phyloP scores from a whole-genome alignment of 805 yeast genomes.

The Teunomyces cretensis region DNA sequence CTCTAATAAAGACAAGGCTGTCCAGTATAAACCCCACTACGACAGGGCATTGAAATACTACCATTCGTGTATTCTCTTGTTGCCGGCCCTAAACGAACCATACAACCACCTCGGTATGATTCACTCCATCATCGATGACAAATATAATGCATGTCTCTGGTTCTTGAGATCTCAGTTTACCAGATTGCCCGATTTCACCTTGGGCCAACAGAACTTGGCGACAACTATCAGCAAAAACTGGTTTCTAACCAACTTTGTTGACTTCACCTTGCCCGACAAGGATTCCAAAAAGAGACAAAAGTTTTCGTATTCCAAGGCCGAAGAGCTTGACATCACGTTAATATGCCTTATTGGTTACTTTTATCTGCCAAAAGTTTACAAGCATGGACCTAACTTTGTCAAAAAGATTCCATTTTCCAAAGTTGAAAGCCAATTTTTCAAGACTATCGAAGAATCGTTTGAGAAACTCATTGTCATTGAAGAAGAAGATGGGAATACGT shows the following conservation, averaged over 20 bases:
- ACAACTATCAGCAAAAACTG: constrained; percentile 36
- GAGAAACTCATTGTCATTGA: constrained; percentile 9
- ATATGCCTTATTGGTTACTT: constrained; percentile 43
- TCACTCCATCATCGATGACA: constrained; percentile 40
- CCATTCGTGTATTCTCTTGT: constrained; percentile 51
- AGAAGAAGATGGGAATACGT: constrained; percentile 11
- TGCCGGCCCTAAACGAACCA: constrained; percentile 71
- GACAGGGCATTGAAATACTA: constrained; percentile 35
- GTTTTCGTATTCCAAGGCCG: constrained; percentile 9
- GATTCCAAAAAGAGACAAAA: constrained; percentile 8
- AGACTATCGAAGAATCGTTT: constrained; percentile 10
- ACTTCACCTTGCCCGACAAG: constrained; percentile 11
- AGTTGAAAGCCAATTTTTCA: constrained; percentile 24
- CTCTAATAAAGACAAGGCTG: constrained; percentile 29
- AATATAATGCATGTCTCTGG: constrained; percentile 50
- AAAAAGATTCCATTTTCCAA: constrained; percentile 22
- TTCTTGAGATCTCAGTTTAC: constrained; percentile 57
- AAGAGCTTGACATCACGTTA: constrained; percentile 19
- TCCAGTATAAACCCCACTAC: constrained; percentile 33
- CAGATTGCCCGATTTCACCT: constrained; percentile 44
- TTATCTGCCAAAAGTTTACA: constrained; percentile 37
- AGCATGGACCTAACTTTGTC: constrained; percentile 19
- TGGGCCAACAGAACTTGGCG: constrained; percentile 49
- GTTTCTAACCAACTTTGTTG: constrained; percentile 28
- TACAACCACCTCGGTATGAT: constrained; percentile 58